Evolutionary conservation across 352 stramenopile genomes (phyloP).

Genomic region (Phytopythium aichiense): DNA sequence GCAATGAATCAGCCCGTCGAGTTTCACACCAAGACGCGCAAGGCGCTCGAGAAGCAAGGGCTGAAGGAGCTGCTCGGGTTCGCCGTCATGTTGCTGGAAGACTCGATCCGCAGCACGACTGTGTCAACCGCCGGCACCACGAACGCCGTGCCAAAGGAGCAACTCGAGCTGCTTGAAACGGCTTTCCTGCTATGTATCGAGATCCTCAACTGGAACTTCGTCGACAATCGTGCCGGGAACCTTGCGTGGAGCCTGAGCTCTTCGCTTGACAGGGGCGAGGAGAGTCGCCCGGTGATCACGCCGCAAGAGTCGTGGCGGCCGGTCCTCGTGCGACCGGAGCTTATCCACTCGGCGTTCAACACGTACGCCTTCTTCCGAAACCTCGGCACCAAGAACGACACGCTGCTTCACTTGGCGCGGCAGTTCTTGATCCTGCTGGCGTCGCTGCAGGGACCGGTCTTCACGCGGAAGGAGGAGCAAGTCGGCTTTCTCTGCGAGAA

Average conservation of each 20-base stretch:
- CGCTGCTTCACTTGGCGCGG: constrained; percentile 65
- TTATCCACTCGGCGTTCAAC: constrained; percentile 86
- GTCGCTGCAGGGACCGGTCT: constrained; percentile 70
- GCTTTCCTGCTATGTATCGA: constrained; percentile 76
- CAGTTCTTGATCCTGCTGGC: constrained; percentile 81
- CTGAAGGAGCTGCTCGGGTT: constrained; percentile 60
- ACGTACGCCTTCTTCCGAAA: constrained; percentile 80
- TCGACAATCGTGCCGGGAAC: constrained; percentile 48
- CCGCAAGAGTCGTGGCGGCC: constrained; percentile 67
- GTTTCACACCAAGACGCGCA: constrained; percentile 76
- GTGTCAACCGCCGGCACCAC: constrained; percentile 27
- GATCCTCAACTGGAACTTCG: constrained; percentile 78
- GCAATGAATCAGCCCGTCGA: constrained; percentile 81
- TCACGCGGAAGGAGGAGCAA: constrained; percentile 53
- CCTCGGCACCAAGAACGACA: constrained; percentile 62
- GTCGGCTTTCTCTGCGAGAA: constrained; percentile 69
- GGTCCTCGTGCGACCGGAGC: constrained; percentile 56
- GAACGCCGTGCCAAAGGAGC: constrained; percentile 45
- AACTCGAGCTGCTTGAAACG: constrained; percentile 71
- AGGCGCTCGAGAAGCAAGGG: constrained; percentile 50
- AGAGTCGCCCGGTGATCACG: constrained; percentile 37
- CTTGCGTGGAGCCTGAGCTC: constrained; percentile 62
- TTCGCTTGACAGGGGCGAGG: constrained; percentile 27
- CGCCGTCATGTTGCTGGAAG: constrained; percentile 60
- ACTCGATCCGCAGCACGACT: constrained; percentile 67